Evolutionary conservation across 805 yeast genomes (phyloP).

Genomic region (Hanseniaspora jakobsenii): DNA sequence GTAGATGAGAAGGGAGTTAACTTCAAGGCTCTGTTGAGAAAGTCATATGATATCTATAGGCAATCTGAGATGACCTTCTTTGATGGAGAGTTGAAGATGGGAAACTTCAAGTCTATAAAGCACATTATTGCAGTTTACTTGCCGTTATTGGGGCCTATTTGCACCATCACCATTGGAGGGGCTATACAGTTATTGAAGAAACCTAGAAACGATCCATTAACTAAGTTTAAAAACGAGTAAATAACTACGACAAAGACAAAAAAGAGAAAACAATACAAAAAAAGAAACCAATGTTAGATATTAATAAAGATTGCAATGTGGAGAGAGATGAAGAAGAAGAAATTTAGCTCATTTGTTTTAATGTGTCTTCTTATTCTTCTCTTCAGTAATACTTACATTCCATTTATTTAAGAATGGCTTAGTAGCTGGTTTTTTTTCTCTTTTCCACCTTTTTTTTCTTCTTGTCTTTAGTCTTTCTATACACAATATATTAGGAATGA

Average conservation of each 20-base stretch:
- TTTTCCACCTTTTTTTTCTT: no score
- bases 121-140: constrained; percentile 88
- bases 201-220: constrained; percentile 13
- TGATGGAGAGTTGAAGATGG: constrained; percentile 90
- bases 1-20: constrained; percentile 1
- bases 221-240: neutral
- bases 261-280: neutral
- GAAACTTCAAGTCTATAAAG: constrained; percentile 87
- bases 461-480: no score
- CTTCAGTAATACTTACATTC: no score
- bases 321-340: no score
- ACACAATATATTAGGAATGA: no score
- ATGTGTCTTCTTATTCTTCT: no score
- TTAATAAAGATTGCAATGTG: no score
- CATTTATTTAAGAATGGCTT: no score
- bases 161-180: constrained; percentile 49
- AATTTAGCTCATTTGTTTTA: no score
- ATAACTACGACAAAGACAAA: no score
- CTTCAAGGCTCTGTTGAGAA: constrained; percentile 42
- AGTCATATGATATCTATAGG: constrained; percentile 37
- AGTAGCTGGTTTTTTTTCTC: no score
- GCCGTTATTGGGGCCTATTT: constrained; percentile 79
- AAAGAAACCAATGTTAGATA: no score
- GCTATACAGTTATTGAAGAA: constrained; percentile 37
- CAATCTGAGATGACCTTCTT: constrained; percentile 63